Evolutionary conservation across 2,329 filamentous ascomycete genomes (phyloP), one percentile per base, ranked within the genome.

Genomic region (Fusarium equiseti): DNA sequence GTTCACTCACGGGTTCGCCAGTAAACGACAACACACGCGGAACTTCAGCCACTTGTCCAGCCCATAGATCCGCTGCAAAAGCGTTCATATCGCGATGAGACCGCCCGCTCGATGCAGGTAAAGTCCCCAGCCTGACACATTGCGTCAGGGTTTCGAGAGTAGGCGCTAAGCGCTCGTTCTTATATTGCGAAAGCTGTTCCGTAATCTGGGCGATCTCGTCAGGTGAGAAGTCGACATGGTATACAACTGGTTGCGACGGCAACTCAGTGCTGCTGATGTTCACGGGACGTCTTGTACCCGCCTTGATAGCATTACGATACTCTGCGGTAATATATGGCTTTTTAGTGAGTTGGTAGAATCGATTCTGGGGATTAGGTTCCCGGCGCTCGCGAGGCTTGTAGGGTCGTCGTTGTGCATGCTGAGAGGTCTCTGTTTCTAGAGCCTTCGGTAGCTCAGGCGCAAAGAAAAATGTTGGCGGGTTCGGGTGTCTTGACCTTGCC

Each of bases 181-280:
- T 38, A 27, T 69, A 66, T 9, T 26, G 53, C 8, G 67, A 68
- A n/a, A 79, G 48, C 8, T 60, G 56, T n/a, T 59, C 55, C 20
- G 74, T 59, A 20, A 81, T 75, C 18, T 72, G 27, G 29, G 60
- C 56, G 11, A 83, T 69, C 62, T 87, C 85, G 1, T 79, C 75
- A 0, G 64, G 45, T 0, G 78, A 77, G 44, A 87, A 86, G 70
- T 86, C 85, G 9, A 85, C 83, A 64, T 87, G 85, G 20, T 84
- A 79, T 0, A 78, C 70, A 5, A 45, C 51, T 18, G 70, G 72
- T 11, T 71, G 50, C 10, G 58, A 44, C 12, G 42, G 26, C 20
- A 56, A 44, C 20, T 66, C 57, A 13, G 32, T n/a, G 12, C 22
- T 56, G 42, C 43, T 32, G 7, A 50, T 27, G 9, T 42, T 59